Percentiles rank a stretch among this genome's conserved stretches.
These are phyloP conservation scores for Phlebiopsis flavidoalba DNA, from an alignment of 768 basidiomycete genomes.

Conservation along the genomic window DNA sequence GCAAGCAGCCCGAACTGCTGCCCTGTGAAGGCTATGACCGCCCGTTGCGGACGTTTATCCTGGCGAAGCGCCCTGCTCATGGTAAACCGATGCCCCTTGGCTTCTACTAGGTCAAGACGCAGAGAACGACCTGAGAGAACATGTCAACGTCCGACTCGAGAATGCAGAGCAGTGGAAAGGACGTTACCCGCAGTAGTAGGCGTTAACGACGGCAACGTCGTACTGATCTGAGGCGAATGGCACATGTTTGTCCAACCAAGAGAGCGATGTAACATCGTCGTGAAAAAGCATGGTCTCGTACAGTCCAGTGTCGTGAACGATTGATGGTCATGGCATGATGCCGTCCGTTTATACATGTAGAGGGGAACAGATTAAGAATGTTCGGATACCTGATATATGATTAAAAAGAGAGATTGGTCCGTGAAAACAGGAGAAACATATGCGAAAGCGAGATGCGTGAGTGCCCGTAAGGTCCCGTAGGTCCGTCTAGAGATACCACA, in stretches of 20 bases:
- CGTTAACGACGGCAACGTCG: constrained; percentile 2
- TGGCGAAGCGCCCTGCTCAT: constrained; percentile 29
- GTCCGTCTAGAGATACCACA: constrained; percentile 2
- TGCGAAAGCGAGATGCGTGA: constrained; percentile 4
- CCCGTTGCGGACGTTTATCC: constrained; percentile 23
- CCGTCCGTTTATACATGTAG: constrained; percentile 1
- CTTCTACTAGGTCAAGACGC: constrained; percentile 47
- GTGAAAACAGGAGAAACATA: constrained; percentile 2
- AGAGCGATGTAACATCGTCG: not conserved
- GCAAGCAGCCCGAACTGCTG: constrained; percentile 26
- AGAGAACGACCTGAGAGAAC: constrained; percentile 39
- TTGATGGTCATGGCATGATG: not conserved
- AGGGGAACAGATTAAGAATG: not conserved
- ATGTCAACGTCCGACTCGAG: constrained; percentile 35
- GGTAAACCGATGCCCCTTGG: constrained; percentile 39
- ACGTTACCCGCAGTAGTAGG: constrained; percentile 18
- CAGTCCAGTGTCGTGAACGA: not conserved
- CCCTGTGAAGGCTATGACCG: constrained; percentile 22
- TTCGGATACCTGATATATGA: not conserved
- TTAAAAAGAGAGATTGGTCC: not conserved
- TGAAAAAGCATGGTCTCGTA: not conserved
- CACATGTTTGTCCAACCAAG: not conserved
- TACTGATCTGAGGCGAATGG: not conserved
- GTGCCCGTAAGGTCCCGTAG: constrained; percentile 5
- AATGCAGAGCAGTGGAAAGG: constrained; percentile 47